Conservation (phyloP, 2,329 filamentous ascomycete genomes). For the Knoxdaviesia proteae region DNA sequence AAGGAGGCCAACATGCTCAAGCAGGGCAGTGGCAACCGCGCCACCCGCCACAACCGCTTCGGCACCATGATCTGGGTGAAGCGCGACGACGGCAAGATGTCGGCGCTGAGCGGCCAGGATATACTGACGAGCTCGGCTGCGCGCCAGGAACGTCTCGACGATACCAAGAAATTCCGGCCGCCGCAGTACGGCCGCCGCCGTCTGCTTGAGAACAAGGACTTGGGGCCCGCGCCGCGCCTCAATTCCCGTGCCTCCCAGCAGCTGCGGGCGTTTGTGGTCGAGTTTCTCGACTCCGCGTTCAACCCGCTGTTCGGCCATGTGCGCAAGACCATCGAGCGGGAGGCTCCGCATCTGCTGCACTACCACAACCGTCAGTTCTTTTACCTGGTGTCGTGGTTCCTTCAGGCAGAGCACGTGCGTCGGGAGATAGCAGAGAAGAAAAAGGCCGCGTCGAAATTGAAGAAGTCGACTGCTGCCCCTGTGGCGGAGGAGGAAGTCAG, state of each 20-base stretch:
- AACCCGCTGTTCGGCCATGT: constrained; percentile 76
- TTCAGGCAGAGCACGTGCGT: constrained; percentile 63
- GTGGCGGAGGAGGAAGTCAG: constrained; percentile 33
- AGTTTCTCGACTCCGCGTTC: constrained; percentile 88
- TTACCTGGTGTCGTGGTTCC: constrained; percentile 81
- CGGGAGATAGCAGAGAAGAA: constrained; percentile 19
- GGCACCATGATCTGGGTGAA: constrained; percentile 97
- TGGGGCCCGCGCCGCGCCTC: constrained; percentile 52
- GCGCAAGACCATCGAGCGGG: constrained; percentile 74
- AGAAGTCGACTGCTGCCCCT: constrained; percentile 7
- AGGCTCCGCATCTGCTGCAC: constrained; percentile 60
- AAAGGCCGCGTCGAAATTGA: constrained; percentile 27
- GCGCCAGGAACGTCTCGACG: constrained; percentile 75
- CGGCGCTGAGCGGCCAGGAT: constrained; percentile 74
- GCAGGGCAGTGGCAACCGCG: constrained; percentile 54
- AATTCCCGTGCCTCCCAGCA: constrained; percentile 55
- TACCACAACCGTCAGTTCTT: constrained; percentile 75
- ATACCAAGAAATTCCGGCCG: constrained; percentile 74
- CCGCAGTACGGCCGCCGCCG: constrained; percentile 43
- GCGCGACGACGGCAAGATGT: constrained; percentile 63
- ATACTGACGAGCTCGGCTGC: constrained; percentile 53
- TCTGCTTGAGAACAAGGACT: constrained; percentile 47
- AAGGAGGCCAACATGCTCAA: constrained; percentile 73
- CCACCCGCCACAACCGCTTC: constrained; percentile 80
- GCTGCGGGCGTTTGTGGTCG: constrained; percentile 65